Evolutionary conservation across 768 basidiomycete species (phyloP), one percentile per base, ranked within the genome.

Genomic region (Rhizopogon rudus): DNA sequence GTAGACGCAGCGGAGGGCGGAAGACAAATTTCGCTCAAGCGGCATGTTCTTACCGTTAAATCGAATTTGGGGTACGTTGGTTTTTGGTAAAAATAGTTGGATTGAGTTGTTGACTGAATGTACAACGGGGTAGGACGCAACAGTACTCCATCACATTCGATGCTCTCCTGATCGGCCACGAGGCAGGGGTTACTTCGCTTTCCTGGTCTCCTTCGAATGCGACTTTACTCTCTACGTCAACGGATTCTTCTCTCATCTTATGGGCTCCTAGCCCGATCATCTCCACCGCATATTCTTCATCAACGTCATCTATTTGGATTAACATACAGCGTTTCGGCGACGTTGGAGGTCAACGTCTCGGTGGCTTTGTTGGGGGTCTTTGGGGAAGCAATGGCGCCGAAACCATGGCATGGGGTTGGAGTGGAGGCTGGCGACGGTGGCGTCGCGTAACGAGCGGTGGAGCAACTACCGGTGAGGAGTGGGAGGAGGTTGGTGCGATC

Each of bases 401-500:
- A 41, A 87, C 83, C 0, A 63, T 96, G 16, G 90, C 89, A 2
- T 91, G 87, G 82, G 95, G 94, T 0, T 99, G 97, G 97, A 85
- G 85, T 48, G 97, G 97, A 33, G 89, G 92, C 1, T 95, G 92
- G 88, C 80, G 96, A 61, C 79, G 92, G 33, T 99, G 97, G 96
- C 71, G 73, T 10, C 81, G 81, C 57, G 59, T 58, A 2, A 57
- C 48, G 31, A 45, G 51, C 28, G 40, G 55, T 39, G 58, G 63
- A 40, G 28, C 42, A n/a, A 57, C 63, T 0, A 59, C 63, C 28
- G 62, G 64, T 4, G 79, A 83, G 58, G 65, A 67, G 3, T 98
- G 97, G 97, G 72, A 65, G 40, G 91, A 96, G 65, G 67, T 78
- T 2, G 80, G 82, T n/a, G 93, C 92, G 0, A 75, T 93, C 46